Base-by-base conservation (phyloP, 208 protist genomes). In the Entamoeba dispar region DNA sequence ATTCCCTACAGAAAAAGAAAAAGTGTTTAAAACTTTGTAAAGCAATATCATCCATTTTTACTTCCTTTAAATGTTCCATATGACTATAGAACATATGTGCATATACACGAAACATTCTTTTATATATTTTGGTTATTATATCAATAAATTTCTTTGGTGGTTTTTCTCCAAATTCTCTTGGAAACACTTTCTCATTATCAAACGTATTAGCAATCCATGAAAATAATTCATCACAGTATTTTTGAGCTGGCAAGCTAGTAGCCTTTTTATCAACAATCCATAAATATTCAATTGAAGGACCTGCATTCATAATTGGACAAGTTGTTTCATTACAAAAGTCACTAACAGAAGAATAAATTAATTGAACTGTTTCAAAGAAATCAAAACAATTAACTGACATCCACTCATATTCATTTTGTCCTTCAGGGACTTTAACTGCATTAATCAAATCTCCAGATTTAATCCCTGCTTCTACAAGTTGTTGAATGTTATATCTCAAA, bases 291-390 rank as follows among this genome's bases (percentile, higher is more conserved):
- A 69, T 27, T 69, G 12, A 22, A 1, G 55, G 55, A 22, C 55
- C 55, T 69, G 55, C 55, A 49, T 31, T 15, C 50, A 92, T 55
- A 8, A n/a, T n/a, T 52, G 91, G 91, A 49, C 50, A 73, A 38
- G 49, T 55, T 17, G 17, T 15, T 34, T 15, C 93, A 27, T 98
- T 99, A 96, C 98, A 99, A 94, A 98, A 99, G 94, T 99, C 98
- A n/a, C 98, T 98, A 73, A 99, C 96, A 4, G 97, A 98, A 92
- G 97, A 98, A 94, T 99, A 99, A 38, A 99, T 95, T 91, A 99
- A 96, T 94, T 99, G 99, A 15, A 98, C 98, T 93, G 98, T 98
- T 96, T 99, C 99, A 96, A 98, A 99, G 94, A 99, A 99, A 94
- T 99, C 98, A 5, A 99, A 96, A 50, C 34, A 92, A 92, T 94